Percentiles rank a stretch among this genome's conserved stretches.
phyloP scores from a whole-genome alignment of 345 rosid species.

The Cardiospermum halicacabum region DNA sequence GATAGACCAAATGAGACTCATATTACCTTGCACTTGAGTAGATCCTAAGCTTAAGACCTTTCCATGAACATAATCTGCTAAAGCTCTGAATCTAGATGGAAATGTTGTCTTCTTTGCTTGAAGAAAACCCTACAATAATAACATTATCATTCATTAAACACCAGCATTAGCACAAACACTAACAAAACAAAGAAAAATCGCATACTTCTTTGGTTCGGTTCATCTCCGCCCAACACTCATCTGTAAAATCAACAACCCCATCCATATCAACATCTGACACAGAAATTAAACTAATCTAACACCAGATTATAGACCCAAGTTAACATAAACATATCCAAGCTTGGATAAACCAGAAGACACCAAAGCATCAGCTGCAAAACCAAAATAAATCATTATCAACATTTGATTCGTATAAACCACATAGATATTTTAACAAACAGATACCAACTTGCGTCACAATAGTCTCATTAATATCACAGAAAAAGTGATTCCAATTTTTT shows the following conservation, averaged over 20 bases:
- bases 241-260: constrained; percentile 6
- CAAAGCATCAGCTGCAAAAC: constrained; percentile 41
- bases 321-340: constrained; percentile 26
- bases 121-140: constrained; percentile 20
- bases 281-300: background rate
- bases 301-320: constrained; percentile 15
- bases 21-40: constrained; percentile 38
- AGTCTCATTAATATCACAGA: constrained; percentile 34
- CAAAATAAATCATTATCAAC: background rate
- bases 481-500: constrained; percentile 55
- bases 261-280: background rate
- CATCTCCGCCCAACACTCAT: constrained; percentile 30
- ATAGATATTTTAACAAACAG: background rate
- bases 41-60: constrained; percentile 39
- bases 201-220: constrained; percentile 4
- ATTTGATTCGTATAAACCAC: background rate
- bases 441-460: constrained; percentile 38
- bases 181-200: background rate
- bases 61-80: constrained; percentile 34
- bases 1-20: background rate
- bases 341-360: constrained; percentile 43
- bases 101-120: constrained; percentile 21
- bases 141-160: background rate
- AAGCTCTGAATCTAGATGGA: constrained; percentile 35
- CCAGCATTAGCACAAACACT: background rate